A percentile compares a stretch with the other conserved stretches of the same genome.
Conservation (phyloP, 2,329 filamentous ascomycete species). For the Proliferodiscus dingleyae region DNA sequence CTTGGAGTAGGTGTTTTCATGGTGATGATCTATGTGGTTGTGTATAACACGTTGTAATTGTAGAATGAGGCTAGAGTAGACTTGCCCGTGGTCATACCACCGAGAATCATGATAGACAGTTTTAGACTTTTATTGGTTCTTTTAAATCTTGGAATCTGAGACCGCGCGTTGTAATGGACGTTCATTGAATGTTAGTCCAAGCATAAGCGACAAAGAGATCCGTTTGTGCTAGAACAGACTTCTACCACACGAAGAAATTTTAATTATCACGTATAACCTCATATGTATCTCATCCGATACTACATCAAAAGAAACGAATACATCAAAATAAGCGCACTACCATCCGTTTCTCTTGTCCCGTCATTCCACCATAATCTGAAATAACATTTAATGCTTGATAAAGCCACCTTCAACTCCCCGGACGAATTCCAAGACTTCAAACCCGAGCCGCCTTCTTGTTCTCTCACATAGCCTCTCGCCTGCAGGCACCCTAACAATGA, state of each 20-base stretch:
- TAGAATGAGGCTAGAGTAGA: neutral
- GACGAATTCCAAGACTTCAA: constrained; percentile 85
- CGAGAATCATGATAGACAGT: neutral
- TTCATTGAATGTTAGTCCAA: too few relatives aligned
- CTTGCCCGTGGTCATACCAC: neutral
- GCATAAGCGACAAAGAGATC: too few relatives aligned
- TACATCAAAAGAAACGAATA: neutral
- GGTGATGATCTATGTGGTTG: neutral
- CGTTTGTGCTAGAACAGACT: too few relatives aligned
- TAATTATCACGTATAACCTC: neutral
- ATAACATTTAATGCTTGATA: constrained; percentile 5
- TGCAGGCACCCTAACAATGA: constrained; percentile 47
- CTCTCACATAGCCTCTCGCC: constrained; percentile 56
- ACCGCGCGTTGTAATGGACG: too few relatives aligned
- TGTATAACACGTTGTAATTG: constrained; percentile 1
- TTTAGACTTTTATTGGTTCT: neutral
- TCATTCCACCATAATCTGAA: neutral
- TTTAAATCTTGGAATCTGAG: too few relatives aligned
- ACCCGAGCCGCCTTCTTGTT: constrained; percentile 69
- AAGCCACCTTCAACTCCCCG: constrained; percentile 23
- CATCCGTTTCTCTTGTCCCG: neutral
- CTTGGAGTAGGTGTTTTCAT: neutral
- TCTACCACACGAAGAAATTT: too few relatives aligned
- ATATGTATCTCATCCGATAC: neutral
- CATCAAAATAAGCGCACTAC: neutral